These are phyloP conservation scores for Penicillium ucsense DNA, from an alignment of 495 filamentous ascomycete species.

Conservation along the genomic window DNA sequence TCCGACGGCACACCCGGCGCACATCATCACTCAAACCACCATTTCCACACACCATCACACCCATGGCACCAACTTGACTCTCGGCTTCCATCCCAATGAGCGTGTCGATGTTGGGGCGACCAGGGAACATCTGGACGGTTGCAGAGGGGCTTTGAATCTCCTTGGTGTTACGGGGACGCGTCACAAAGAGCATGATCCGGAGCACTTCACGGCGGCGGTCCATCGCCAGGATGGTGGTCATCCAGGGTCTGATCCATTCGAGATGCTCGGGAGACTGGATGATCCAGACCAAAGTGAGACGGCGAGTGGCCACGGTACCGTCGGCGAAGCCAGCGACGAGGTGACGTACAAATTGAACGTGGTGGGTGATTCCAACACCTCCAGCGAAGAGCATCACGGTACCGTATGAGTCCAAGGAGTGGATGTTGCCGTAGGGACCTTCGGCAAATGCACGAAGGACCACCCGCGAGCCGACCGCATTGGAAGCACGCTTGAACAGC, in stretches of 20 bases:
- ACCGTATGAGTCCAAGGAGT: constrained; percentile 81
- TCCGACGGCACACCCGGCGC: constrained; percentile 56
- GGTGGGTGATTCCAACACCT: constrained; percentile 89
- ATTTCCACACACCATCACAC: constrained; percentile 82
- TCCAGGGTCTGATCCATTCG: constrained; percentile 91
- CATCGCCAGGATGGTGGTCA: constrained; percentile 77
- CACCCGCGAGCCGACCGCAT: constrained; percentile 30
- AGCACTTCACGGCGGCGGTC: constrained; percentile 67
- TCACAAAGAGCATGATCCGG: constrained; percentile 79
- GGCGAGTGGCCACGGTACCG: constrained; percentile 68
- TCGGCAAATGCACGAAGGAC: constrained; percentile 58
- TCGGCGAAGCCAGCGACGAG: constrained; percentile 64
- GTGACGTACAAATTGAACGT: constrained; percentile 78
- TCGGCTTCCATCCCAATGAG: constrained; percentile 68
- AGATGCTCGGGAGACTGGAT: constrained; percentile 78
- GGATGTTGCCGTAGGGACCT: constrained; percentile 78
- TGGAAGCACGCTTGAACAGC: constrained; percentile 56
- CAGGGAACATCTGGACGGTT: constrained; percentile 78
- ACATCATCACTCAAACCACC: constrained; percentile 80
- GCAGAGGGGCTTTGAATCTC: constrained; percentile 59
- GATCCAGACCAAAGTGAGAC: constrained; percentile 80
- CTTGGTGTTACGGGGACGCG: constrained; percentile 61
- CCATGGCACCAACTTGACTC: constrained; percentile 75
- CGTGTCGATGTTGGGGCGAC: constrained; percentile 70
- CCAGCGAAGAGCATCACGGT: constrained; percentile 84